Evolutionary conservation across 2,329 filamentous ascomycete species (phyloP).

Genomic region (Botrytis paeoniae): DNA sequence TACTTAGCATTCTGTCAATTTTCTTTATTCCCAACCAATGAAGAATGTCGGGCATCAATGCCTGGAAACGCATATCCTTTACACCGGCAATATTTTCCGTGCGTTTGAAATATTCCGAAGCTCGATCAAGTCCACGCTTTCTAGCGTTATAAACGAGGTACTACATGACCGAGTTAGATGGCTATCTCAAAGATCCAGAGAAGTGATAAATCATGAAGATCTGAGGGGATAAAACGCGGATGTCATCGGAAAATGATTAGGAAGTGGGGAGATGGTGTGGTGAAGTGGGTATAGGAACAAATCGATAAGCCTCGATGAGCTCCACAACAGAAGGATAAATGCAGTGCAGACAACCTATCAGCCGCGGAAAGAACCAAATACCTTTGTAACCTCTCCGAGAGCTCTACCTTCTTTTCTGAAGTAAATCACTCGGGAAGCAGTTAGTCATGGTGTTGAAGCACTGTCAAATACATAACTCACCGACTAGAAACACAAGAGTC

Average conservation of each 20-base stretch:
- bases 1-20: slow-evolving; percentile 97
- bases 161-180: slow-evolving; percentile 32
- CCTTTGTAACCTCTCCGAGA: slow-evolving; percentile 72
- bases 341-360: slow-evolving; percentile 14
- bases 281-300: slow-evolving; percentile 67
- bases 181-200: slow-evolving; percentile 14
- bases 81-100: slow-evolving; percentile 99
- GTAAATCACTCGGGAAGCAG: slow-evolving; percentile 71
- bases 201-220: slow-evolving; percentile 16
- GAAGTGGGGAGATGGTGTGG: slow-evolving; percentile 57
- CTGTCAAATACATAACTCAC: background rate
- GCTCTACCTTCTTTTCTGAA: slow-evolving; percentile 97
- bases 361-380: slow-evolving; percentile 25
- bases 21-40: slow-evolving; percentile 99
- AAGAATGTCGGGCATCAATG: slow-evolving; percentile 94
- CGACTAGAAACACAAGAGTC: slow-evolving; percentile 13
- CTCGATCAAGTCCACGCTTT: slow-evolving; percentile 74
- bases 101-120: slow-evolving; percentile 91
- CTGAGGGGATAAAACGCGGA: slow-evolving; percentile 23
- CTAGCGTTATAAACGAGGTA: slow-evolving; percentile 70
- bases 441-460: slow-evolving; percentile 2
- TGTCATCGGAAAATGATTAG: slow-evolving; percentile 22
- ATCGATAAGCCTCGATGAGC: slow-evolving; percentile 12
- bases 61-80: slow-evolving; percentile 96
- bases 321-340: slow-evolving; percentile 21